A percentile compares a stretch with the other conserved stretches of the same genome.
Evolutionary conservation across 768 basidiomycete species (phyloP).

Genomic region (Dacryopinax spathularia): DNA sequence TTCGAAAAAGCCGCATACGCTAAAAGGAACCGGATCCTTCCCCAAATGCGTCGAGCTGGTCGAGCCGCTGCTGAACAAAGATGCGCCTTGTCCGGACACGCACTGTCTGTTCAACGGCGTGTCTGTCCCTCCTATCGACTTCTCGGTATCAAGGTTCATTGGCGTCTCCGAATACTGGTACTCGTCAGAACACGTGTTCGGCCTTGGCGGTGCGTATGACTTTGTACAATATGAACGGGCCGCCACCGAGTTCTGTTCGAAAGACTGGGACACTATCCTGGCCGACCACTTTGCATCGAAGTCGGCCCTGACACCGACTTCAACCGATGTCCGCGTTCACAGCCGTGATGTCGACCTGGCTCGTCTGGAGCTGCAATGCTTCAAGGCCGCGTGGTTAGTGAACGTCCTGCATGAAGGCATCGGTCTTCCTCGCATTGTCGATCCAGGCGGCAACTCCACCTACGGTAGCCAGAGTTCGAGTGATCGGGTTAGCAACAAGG

Average conservation of each 20-base stretch:
- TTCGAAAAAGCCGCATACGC: constrained; percentile 38
- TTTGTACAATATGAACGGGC: constrained; percentile 92
- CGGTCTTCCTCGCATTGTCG: constrained; percentile 81
- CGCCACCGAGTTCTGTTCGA: constrained; percentile 69
- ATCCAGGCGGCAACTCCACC: constrained; percentile 65
- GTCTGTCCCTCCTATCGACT: constrained; percentile 87
- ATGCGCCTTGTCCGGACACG: constrained; percentile 61
- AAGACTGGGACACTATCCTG: constrained; percentile 65
- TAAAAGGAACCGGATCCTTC: constrained; percentile 84
- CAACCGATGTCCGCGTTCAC: constrained; percentile 39
- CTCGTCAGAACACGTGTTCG: constrained; percentile 92
- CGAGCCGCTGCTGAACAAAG: constrained; percentile 68
- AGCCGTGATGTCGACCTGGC: constrained; percentile 62
- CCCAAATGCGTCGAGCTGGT: constrained; percentile 62
- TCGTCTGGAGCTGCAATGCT: constrained; percentile 92
- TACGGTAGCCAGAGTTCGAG: constrained; percentile 9
- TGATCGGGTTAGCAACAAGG: constrained; percentile 28
- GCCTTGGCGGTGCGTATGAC: constrained; percentile 87
- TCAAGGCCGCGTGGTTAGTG: constrained; percentile 97
- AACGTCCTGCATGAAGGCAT: constrained; percentile 95
- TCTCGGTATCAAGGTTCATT: constrained; percentile 83
- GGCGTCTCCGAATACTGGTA: constrained; percentile 99
- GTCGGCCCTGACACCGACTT: constrained; percentile 1
- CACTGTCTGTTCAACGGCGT: constrained; percentile 93
- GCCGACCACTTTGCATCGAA: constrained; percentile 39